Evolutionary conservation across 139 green algal genomes (phyloP), one percentile per base, ranked within the genome.

Genomic region (Limnomonas spitsbergensis): DNA sequence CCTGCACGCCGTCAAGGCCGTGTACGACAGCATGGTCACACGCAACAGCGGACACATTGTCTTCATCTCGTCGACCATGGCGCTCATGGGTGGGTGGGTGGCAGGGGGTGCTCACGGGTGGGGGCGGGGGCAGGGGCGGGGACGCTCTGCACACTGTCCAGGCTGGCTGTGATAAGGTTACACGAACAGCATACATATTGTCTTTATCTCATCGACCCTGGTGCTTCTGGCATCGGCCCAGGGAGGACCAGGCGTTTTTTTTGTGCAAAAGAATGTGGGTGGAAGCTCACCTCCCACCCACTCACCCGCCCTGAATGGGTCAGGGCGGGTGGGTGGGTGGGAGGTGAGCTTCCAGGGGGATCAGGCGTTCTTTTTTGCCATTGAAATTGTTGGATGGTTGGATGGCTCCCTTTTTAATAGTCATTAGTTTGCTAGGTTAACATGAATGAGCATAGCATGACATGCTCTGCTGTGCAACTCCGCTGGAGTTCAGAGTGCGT

Each of bases 21-120:
- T 89, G 66, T 90, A 93, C 52, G 77, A 83, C 1, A 75, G 78
- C 67, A 96, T 97, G 93, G 54, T 95, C 14, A 31, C 69, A 14
- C 78, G 91, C 1, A 78, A 84, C 42, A n/a, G 32, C 7, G 92
- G 93, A 6, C 86, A 93, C 73, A 81, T 97, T 31, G 76, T 85
- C 31, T 34, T 95, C 31, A 66, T 96, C 4, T 73, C 85, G 0
- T 93, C 87, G 0, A 83, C 85, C 3, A 82, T 94, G 71, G 84
- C 77, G 0, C 56, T 88, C 0, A 79, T 89, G 54, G 87, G 88
- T 88, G 54, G n/a, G 69, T 75, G 6, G 56, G n/a, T n/a, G 47
- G 47, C 20, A 20, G 47, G 20, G 47, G 47, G 47, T 61, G 47
- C 47, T 14, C n/a, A n/a, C n/a, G n/a, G n/a, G n/a, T n/a, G n/a